Conservation (phyloP, 495 filamentous ascomycete genomes). For the Choiromyces venosus region DNA sequence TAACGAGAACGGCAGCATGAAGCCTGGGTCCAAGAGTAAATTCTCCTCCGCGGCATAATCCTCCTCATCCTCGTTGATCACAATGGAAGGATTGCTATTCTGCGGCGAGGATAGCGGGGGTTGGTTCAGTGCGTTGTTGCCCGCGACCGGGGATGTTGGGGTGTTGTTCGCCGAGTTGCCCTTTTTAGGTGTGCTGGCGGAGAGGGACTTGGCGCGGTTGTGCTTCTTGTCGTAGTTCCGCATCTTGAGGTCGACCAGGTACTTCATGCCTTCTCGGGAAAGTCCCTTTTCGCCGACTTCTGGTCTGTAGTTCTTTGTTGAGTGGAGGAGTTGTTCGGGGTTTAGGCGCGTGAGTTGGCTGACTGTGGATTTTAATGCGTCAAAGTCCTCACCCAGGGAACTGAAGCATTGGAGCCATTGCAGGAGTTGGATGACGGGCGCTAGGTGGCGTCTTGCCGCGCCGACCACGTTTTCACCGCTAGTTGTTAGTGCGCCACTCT, state of each 20-base stretch:
- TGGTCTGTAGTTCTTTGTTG: conserved; percentile 83
- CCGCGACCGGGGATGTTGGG: conserved; percentile 24
- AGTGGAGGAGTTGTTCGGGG: conserved; percentile 84
- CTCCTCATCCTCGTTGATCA: conserved; percentile 47
- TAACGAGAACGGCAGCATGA: conserved; percentile 90
- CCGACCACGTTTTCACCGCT: conserved; percentile 83
- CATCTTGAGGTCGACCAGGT: conserved; percentile 72
- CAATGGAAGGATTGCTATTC: conserved; percentile 20
- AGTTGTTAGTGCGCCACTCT: conserved; percentile 79
- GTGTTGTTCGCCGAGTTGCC: conserved; percentile 18
- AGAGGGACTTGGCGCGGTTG: conserved; percentile 31
- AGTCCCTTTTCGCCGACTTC: conserved; percentile 94
- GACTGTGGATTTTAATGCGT: conserved; percentile 75
- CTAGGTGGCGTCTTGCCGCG: conserved; percentile 72
- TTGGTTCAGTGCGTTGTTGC: neutral
- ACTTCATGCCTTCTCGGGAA: conserved; percentile 78
- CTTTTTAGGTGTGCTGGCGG: conserved; percentile 10
- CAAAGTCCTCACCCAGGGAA: conserved; percentile 84
- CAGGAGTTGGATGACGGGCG: conserved; percentile 85
- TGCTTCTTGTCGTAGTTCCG: conserved; percentile 33
- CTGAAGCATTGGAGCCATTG: conserved; percentile 99
- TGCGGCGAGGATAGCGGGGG: conserved; percentile 8
- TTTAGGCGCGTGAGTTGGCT: conserved; percentile 79
- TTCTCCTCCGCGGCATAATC: conserved; percentile 60
- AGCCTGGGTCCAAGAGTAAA: conserved; percentile 76